phyloP scores from a whole-genome alignment of 345 rosid species.

The Orychophragmus violaceus region DNA sequence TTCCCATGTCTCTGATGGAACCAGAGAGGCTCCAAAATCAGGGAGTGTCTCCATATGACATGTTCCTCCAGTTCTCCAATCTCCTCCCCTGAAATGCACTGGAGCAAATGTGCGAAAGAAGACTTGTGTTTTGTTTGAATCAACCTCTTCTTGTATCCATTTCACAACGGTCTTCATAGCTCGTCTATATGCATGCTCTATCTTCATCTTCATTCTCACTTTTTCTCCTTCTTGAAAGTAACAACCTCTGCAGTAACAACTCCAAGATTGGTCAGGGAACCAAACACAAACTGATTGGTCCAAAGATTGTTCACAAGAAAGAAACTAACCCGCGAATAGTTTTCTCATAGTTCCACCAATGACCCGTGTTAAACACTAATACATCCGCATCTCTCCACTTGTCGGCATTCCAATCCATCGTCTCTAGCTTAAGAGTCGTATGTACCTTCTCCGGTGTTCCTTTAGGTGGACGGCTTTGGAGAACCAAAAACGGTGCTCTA shows the following conservation, averaged over 20 bases:
- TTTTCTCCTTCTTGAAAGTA: conserved; percentile 76
- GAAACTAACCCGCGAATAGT: conserved; percentile 67
- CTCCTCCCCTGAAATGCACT: conserved; percentile 96
- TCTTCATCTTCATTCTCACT: conserved; percentile 52
- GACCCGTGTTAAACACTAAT: conserved; percentile 80
- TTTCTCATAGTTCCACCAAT: conserved; percentile 97
- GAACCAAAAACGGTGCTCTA: conserved; percentile 78
- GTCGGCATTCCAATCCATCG: conserved; percentile 69
- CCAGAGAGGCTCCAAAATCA: conserved; percentile 43
- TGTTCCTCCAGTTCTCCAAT: conserved; percentile 81
- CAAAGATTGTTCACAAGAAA: background rate
- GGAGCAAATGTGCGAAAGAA: conserved; percentile 91
- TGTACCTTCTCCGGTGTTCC: conserved; percentile 45
- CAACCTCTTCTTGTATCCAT: conserved; percentile 65
- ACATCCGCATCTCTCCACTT: conserved; percentile 82
- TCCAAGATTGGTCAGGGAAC: background rate
- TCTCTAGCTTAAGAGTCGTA: conserved; percentile 73
- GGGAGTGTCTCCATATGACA: conserved; percentile 89
- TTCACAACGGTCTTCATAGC: conserved; percentile 62
- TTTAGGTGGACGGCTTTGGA: conserved; percentile 73
- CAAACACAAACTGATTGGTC: background rate
- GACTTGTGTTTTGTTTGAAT: conserved; percentile 63
- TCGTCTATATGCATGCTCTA: conserved; percentile 53
- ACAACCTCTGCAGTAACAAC: conserved; percentile 56
- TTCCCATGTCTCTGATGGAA: conserved; percentile 45